Conservation (phyloP, 2,329 filamentous ascomycete genomes). For the Sarocladium oryzae region DNA sequence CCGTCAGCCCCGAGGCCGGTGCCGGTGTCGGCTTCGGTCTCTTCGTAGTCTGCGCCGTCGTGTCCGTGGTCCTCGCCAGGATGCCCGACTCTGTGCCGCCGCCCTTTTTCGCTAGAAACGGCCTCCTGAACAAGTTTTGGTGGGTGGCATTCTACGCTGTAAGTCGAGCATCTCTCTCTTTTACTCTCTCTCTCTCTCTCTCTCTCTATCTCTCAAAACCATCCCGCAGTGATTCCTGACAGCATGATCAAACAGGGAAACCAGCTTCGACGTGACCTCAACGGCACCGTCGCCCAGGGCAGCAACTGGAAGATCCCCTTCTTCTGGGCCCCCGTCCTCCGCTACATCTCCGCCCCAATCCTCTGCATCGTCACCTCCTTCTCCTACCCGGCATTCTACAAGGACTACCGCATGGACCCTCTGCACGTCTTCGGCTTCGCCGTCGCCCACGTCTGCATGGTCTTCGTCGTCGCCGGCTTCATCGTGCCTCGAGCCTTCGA, state of each 20-base stretch:
- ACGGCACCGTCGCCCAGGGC: slow-evolving; percentile 38
- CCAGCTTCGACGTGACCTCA: slow-evolving; percentile 44
- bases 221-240: too few relatives aligned
- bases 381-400: slow-evolving; percentile 15
- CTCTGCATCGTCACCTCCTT: slow-evolving; percentile 16
- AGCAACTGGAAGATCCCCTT: slow-evolving; percentile 25
- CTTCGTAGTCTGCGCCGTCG: slow-evolving; percentile 31
- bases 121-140: slow-evolving; percentile 36
- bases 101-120: slow-evolving; percentile 34
- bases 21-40: slow-evolving; percentile 43
- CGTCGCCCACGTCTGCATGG: slow-evolving; percentile 13
- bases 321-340: slow-evolving; percentile 15
- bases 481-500: slow-evolving; percentile 15
- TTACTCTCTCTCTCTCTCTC: too few relatives aligned
- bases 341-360: slow-evolving; percentile 16
- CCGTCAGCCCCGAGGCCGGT: slow-evolving; percentile 31
- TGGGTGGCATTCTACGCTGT: slow-evolving; percentile 45
- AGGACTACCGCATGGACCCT: slow-evolving; percentile 12
- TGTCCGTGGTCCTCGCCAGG: slow-evolving; percentile 29
- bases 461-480: slow-evolving; percentile 12
- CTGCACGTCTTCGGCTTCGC: slow-evolving; percentile 15
- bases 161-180: background rate
- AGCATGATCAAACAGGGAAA: slow-evolving; percentile 19
- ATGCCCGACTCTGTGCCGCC: slow-evolving; percentile 32
- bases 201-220: too few relatives aligned